These are phyloP conservation scores for Malassezia nana DNA, from an alignment of 1,284 basidiomycete species.

Conservation along the genomic window DNA sequence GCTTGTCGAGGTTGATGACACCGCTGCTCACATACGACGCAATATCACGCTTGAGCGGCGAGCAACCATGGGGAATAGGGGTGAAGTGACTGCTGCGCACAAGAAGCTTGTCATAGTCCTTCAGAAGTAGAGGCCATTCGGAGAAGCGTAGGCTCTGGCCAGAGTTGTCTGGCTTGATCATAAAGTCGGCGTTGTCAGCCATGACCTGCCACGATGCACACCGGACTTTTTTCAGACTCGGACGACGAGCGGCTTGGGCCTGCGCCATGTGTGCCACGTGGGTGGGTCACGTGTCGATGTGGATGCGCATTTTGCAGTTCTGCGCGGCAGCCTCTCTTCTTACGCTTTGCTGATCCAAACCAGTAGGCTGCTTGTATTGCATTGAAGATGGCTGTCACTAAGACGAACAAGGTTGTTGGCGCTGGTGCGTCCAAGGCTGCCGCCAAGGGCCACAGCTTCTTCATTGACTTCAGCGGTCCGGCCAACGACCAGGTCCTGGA, in stretches of 20 bases:
- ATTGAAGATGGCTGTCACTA: conserved; percentile 28
- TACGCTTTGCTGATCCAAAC: conserved; percentile 18
- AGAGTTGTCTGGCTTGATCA: conserved; percentile 50
- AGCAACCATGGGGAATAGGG: conserved; percentile 82
- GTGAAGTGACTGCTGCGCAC: conserved; percentile 95
- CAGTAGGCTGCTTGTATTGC: conserved; percentile 15
- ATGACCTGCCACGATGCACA: conserved; percentile 13
- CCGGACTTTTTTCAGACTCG: conserved; percentile 9
- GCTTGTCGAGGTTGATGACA: conserved; percentile 98
- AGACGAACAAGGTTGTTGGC: conserved; percentile 33
- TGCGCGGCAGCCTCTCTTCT: conserved; percentile 3
- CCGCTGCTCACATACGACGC: conserved; percentile 87
- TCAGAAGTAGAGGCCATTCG: conserved; percentile 92
- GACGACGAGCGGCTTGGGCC: neutral
- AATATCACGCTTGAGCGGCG: conserved; percentile 87
- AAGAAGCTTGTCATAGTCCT: conserved; percentile 74
- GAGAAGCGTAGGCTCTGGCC: conserved; percentile 63
- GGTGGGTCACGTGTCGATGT: conserved; percentile 8
- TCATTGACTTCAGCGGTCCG: conserved; percentile 87
- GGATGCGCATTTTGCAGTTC: conserved; percentile 12
- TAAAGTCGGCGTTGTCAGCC: conserved; percentile 41
- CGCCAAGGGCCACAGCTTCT: conserved; percentile 74
- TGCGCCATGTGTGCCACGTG: conserved; percentile 12
- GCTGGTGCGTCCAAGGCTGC: conserved; percentile 27
- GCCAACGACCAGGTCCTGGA: conserved; percentile 83